Conservation (phyloP, 345 rosid genomes). For the Draba incana region DNA sequence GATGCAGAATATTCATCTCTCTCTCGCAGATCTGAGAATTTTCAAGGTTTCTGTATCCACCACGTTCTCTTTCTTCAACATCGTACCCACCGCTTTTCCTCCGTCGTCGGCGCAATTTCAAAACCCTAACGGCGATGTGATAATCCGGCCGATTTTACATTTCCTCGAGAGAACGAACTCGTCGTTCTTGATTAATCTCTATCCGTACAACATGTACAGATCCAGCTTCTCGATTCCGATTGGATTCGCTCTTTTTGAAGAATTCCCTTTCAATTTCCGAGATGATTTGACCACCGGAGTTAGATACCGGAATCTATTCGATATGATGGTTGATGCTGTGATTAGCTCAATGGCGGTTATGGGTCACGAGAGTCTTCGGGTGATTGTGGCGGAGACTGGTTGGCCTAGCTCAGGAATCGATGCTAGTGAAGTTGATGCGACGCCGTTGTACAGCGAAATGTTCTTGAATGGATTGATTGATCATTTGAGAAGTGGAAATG, state of each 20-base stretch:
- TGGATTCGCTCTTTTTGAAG: conserved; percentile 85
- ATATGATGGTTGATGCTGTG: conserved; percentile 91
- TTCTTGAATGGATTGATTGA: conserved; percentile 62
- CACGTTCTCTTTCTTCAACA: conserved; percentile 78
- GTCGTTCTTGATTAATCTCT: conserved; percentile 74
- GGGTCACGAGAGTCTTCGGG: conserved; percentile 74
- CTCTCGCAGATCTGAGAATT: conserved; percentile 71
- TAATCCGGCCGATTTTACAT: conserved; percentile 73
- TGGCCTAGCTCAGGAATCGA: conserved; percentile 83
- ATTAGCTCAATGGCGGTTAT: conserved; percentile 71
- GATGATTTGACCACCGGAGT: conserved; percentile 81
- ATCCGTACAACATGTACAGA: conserved; percentile 80
- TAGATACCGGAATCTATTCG: conserved; percentile 79
- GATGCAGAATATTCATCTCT: conserved; percentile 56
- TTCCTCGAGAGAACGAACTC: conserved; percentile 74
- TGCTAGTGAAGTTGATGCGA: conserved; percentile 70
- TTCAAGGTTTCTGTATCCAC: conserved; percentile 66
- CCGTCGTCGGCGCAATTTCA: conserved; percentile 78
- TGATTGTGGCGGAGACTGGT: conserved; percentile 89
- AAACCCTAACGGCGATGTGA: conserved; percentile 59
- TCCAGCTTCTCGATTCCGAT: conserved; percentile 69
- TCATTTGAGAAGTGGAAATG: conserved; percentile 68
- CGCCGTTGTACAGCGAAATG: conserved; percentile 59
- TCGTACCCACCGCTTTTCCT: conserved; percentile 71
- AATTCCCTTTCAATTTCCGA: conserved; percentile 71